phyloP scores from a whole-genome alignment of 169 alveolate genomes.

The Eimeria brunetti region DNA sequence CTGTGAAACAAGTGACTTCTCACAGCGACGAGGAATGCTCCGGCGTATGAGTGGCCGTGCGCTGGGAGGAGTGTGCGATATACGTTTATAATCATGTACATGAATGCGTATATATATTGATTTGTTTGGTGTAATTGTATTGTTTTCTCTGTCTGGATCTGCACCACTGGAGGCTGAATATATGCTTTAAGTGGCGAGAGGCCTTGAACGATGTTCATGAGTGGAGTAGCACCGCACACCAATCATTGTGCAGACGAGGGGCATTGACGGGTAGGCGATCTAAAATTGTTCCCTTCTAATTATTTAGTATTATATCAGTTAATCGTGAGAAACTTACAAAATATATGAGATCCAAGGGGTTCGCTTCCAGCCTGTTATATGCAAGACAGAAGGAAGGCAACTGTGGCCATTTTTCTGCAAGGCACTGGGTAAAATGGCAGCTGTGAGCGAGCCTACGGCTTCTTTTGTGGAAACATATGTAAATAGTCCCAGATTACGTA shows the following conservation, averaged over 20 bases:
- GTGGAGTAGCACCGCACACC: neutral
- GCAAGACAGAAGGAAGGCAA: too few species aligned
- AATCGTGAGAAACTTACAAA: neutral
- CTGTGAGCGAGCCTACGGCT: neutral
- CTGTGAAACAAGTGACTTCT: neutral
- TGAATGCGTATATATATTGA: neutral
- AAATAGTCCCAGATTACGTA: neutral
- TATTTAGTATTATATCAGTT: neutral
- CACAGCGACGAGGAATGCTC: neutral
- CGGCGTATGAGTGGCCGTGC: neutral
- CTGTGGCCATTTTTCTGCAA: too few species aligned
- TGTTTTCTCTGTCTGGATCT: neutral
- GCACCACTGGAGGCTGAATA: neutral
- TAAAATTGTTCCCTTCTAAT: neutral
- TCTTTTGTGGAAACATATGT: too few species aligned
- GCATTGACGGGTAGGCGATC: too few species aligned
- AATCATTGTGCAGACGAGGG: neutral
- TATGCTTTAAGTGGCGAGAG: neutral
- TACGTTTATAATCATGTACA: neutral
- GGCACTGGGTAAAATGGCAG: too few species aligned
- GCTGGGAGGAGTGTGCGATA: neutral
- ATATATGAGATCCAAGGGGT: neutral
- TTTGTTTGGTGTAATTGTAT: neutral
- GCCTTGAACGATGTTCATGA: neutral
- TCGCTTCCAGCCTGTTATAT: too few species aligned